A percentile compares a stretch with the other conserved stretches of the same genome.
Evolutionary conservation across 2,329 filamentous ascomycete species (phyloP).

Genomic region (Blastomyces percursus): DNA sequence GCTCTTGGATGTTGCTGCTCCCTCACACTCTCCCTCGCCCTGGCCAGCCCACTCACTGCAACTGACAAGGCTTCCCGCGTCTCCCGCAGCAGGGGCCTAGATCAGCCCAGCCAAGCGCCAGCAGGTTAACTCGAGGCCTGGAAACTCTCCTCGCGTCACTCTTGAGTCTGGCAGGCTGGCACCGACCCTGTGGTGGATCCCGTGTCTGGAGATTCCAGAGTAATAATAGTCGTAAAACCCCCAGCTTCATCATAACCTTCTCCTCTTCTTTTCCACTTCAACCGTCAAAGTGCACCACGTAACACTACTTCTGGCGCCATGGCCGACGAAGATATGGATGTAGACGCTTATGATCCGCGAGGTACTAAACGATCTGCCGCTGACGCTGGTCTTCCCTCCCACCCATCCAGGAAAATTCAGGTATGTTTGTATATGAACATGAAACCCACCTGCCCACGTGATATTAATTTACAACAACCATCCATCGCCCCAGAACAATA

Average conservation of each 20-base stretch:
- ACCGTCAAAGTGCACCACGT: neutral
- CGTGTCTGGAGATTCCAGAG: neutral
- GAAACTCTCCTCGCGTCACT: neutral
- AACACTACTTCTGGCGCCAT: constrained; percentile 2
- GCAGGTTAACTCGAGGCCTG: neutral
- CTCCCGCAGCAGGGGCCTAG: constrained; percentile 2
- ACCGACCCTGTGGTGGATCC: neutral
- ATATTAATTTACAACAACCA: neutral
- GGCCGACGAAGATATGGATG: constrained; percentile 32
- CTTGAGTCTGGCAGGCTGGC: neutral
- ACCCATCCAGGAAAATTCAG: constrained; percentile 41
- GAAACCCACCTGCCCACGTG: constrained; percentile 20
- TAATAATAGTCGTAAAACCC: neutral
- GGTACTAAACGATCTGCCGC: constrained; percentile 43
- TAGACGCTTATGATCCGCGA: constrained; percentile 28
- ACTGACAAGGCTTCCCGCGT: neutral
- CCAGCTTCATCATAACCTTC: neutral
- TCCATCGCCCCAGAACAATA: too few relatives aligned
- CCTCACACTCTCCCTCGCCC: neutral
- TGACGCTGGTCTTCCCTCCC: constrained; percentile 27
- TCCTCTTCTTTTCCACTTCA: neutral
- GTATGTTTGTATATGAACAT: constrained; percentile 18
- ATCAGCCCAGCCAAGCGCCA: neutral
- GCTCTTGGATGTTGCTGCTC: neutral
- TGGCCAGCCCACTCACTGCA: neutral